phyloP scores from a whole-genome alignment of 2,329 filamentous ascomycete genomes.

The Tolypocladium sp. region DNA sequence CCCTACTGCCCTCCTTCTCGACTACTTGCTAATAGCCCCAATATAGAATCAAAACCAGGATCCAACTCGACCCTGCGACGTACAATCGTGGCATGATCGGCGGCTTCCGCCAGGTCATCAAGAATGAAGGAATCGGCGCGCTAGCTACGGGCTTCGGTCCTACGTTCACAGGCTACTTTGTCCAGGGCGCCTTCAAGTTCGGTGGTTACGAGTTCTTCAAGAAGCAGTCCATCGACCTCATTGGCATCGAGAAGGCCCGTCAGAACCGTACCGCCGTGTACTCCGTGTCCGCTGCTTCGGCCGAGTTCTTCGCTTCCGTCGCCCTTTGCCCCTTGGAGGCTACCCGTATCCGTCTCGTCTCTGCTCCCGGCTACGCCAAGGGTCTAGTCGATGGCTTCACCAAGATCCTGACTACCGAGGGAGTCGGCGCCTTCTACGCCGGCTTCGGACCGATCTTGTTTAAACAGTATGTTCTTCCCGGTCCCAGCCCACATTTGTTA shows the following conservation, averaged over 20 bases:
- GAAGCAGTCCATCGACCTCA: constrained; percentile 72
- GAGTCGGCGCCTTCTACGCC: constrained; percentile 79
- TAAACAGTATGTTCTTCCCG: constrained; percentile 25
- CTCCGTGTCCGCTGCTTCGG: constrained; percentile 57
- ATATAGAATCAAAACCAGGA: constrained; percentile 82
- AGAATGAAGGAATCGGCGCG: constrained; percentile 76
- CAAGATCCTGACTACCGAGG: constrained; percentile 79
- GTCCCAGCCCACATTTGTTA: too few species aligned
- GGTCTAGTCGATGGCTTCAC: constrained; percentile 70
- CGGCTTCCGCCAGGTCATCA: constrained; percentile 77
- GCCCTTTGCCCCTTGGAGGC: constrained; percentile 87
- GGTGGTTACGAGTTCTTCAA: constrained; percentile 96
- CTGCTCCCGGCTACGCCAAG: constrained; percentile 74
- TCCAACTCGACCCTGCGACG: constrained; percentile 81
- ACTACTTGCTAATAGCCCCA: neutral
- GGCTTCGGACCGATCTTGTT: constrained; percentile 83
- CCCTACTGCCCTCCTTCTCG: neutral
- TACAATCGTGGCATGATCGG: constrained; percentile 85
- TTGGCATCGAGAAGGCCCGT: constrained; percentile 69
- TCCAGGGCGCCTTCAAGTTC: constrained; percentile 89
- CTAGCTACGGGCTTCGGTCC: constrained; percentile 79
- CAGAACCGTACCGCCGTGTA: constrained; percentile 78
- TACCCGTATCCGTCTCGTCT: constrained; percentile 88
- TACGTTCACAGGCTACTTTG: constrained; percentile 84
- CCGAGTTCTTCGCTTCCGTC: constrained; percentile 66